Evolutionary conservation across 495 filamentous ascomycete genomes (phyloP).

Genomic region (Neurospora sp.): DNA sequence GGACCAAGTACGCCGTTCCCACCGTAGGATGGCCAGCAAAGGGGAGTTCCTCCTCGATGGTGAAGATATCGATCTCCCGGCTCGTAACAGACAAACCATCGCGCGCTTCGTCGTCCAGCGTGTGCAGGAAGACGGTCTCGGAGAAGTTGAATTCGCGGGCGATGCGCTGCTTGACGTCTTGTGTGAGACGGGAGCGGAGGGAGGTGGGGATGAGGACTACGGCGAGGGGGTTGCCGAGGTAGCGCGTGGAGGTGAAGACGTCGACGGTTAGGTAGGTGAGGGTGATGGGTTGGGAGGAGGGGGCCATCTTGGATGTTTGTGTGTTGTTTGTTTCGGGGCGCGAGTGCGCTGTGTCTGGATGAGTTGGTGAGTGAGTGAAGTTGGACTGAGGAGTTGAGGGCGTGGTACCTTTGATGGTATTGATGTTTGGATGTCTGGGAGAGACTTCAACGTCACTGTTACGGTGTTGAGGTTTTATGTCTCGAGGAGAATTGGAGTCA

Average conservation of each 20-base stretch:
- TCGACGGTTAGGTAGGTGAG: conserved; percentile 51
- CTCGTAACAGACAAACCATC: not conserved
- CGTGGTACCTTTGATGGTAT: not conserved
- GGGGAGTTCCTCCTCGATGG: conserved; percentile 47
- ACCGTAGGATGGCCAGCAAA: conserved; percentile 77
- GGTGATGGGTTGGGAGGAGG: conserved; percentile 3
- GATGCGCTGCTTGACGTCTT: conserved; percentile 52
- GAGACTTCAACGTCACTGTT: not conserved
- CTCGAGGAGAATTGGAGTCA: not conserved
- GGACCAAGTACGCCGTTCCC: conserved; percentile 50
- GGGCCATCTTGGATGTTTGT: not conserved
- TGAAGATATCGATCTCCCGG: conserved; percentile 62
- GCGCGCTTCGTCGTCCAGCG: conserved; percentile 10
- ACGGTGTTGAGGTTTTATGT: not conserved
- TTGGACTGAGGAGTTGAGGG: not conserved
- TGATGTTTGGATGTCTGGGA: not conserved
- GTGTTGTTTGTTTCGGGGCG: not conserved
- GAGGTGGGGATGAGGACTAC: conserved; percentile 43
- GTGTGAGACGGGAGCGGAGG: conserved; percentile 23
- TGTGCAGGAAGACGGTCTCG: conserved; percentile 71
- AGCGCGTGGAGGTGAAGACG: conserved; percentile 51
- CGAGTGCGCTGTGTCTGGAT: not conserved
- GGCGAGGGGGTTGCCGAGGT: conserved; percentile 58
- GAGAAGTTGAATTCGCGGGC: conserved; percentile 76
- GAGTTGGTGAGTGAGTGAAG: not conserved